Base-by-base conservation (phyloP, 2,329 filamentous ascomycete species). In the Sphaerulina vaccinii region DNA sequence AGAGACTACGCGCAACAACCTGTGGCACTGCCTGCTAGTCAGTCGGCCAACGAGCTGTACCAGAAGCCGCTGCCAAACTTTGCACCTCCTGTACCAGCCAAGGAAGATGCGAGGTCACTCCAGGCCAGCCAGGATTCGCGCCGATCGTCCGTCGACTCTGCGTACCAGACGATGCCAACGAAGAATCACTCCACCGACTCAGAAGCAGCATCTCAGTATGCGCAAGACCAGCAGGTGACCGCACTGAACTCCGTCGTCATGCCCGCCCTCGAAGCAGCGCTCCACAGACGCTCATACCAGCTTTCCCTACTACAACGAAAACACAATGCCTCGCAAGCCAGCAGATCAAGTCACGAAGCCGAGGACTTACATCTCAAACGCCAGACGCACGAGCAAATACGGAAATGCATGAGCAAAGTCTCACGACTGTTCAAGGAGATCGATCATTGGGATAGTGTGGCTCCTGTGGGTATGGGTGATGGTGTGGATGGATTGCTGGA, bases 401-500 rank as follows among this genome's bases (percentile, higher is more conserved):
- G 87, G 58, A 83, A 85, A 65, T 77, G 95, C 22, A 89, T 96
- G 10, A 85, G 85, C 58, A 95, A 95, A 68, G 79, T 95, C 23
- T 87, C 86, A 2, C 83, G 87, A 54, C 79, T 92, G 19, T 95
- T 95, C 71, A 86, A 86, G 65, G 90, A 96, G 68, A 90, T 99
- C 64, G 92, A 99, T 70, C 81, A 87, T 57, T 88, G 85, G 71
- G 93, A 99, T 71, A 87, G 86, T 68, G 82, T 85, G 37, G 87
- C 90, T 61, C 89, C 90, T 5, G 90, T 97, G 9, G 90, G 90
- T 1, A 96, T 97, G 92, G 92, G 90, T 0, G 85, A 89, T 38
- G 91, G 92, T 21, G 90, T 96, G 1, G 84, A 85, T 38, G 89
- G 88, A 1, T 95, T 97, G 62, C 72, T 97, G 6, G 93, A 99